Evolutionary conservation across 176 grass and related monocot genomes (phyloP), one percentile per base, ranked within the genome.

Genomic region (Saccharum officinarum): DNA sequence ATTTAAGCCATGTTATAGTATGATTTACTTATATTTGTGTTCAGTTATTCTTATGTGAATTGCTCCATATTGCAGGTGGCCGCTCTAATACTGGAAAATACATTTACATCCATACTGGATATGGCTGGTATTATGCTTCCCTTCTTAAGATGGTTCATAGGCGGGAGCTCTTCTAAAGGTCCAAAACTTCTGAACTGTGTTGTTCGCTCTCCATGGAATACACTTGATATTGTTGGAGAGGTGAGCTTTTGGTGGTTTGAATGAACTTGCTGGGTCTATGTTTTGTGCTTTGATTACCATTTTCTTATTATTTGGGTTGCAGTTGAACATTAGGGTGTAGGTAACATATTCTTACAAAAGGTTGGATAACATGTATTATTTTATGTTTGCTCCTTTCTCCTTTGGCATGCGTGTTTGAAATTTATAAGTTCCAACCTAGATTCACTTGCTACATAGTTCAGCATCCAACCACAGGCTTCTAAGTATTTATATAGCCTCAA

Each of bases 121-220:
- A 99, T 99, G 97, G 94, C 97, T 74, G 88, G 90, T 76, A 89
- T 99, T 79, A 97, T 99, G 94, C 83, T 99, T 49, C 97, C 97
- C 55, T 94, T 99, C 83, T 76, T 99, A 79, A 92, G 87, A 89
- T 96, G 92, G 91, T 99, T 99, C 74, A 94, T 99, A 84, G 94
- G 96, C 73, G 89, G 97, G 76, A 94, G 82, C 91, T 73, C 82
- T 68, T 84, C 97, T 74, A 97, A 92, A 85, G 97, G 94, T 60
- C 90, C 79, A 83, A 99, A 99, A 78, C 71, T 97, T 94, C 82
- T 99, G 36, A 99, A 99, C 80, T 99, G 76, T 77, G 55, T 99
- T 38, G 97, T 97, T 65, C 91, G 93, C 68, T 99, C 97, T 77
- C 97, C 97, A 71, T 99, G 97, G 97, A 97, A 71, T 87, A 99